These are phyloP conservation scores for Penicillium concentricum DNA, from an alignment of 2,329 filamentous ascomycete species.

Conservation along the genomic window DNA sequence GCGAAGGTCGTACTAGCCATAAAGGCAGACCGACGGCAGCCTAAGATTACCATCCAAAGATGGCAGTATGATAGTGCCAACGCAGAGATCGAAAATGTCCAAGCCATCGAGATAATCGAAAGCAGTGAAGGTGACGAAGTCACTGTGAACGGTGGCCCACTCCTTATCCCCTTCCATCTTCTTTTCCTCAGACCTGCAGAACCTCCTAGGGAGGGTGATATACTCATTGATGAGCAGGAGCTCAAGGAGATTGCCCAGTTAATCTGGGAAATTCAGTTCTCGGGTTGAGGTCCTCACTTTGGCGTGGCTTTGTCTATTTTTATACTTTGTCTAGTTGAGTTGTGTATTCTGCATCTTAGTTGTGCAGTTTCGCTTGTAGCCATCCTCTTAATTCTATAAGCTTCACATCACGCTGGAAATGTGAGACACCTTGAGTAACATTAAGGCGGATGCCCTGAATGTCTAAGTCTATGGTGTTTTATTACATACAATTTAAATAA, in stretches of 20 bases:
- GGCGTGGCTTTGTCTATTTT: too few species aligned
- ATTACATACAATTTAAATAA: too few species aligned
- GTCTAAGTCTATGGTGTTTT: too few species aligned
- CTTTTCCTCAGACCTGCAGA: neutral
- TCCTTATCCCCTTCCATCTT: constrained; percentile 3
- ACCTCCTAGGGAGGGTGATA: neutral
- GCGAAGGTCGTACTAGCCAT: neutral
- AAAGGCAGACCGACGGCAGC: neutral
- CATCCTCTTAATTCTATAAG: too few species aligned
- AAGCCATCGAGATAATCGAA: neutral
- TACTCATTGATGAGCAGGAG: neutral
- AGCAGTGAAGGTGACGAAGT: constrained; percentile 3
- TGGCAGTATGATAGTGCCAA: constrained; percentile 1
- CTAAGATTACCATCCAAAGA: constrained; percentile 1
- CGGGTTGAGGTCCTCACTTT: too few species aligned
- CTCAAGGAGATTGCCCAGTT: constrained; percentile 1
- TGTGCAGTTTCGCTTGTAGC: too few species aligned
- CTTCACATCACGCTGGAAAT: too few species aligned
- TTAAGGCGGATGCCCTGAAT: too few species aligned
- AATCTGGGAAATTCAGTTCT: constrained; percentile 1
- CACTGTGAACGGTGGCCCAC: neutral
- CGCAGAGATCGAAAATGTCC: neutral
- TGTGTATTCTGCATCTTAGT: too few species aligned
- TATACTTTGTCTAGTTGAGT: too few species aligned
- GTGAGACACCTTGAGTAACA: too few species aligned